Base-by-base conservation (phyloP, 139 green algal genomes). In the Chlorella sp. region DNA sequence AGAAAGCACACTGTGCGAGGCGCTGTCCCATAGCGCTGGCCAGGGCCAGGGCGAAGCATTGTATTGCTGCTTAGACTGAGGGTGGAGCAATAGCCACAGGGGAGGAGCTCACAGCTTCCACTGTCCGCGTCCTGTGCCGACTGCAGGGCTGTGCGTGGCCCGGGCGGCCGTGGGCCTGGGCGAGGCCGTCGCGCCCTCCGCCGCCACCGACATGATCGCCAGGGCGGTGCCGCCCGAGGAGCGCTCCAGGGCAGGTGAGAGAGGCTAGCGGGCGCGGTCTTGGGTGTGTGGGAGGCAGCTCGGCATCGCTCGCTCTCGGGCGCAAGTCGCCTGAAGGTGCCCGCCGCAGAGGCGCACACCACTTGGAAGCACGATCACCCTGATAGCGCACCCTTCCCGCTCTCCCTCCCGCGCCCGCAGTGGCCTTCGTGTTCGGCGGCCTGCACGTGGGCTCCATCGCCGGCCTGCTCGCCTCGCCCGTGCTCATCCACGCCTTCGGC, bases 131-230 rank as follows among this genome's bases (percentile, higher is more conserved):
- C 6, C n/a, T 2, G 34, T 17, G 20, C 59, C 33, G 4, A 36
- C 32, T 26, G 32, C 77, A 82, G 85, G 88, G n/a, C 82, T 97
- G 14, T 93, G 86, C 69, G 0, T 89, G 24, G 88, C 87, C 0
- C 81, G 94, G 3, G 87, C 91, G 22, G 59, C 89, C 4, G 92
- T 98, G 10, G 95, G 94, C 5, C 80, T 99, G 10, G 94, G 95
- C 17, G 91, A 98, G 84, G 94, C 91, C 23, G 82, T 98, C 23
- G 85, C 90, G 23, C 95, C 95, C 1, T 82, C 89, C 1, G 82
- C 93, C 17, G 91, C 88, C 24, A 96, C 88, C 6, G 94, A 99
- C 80, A 88, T 99, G 33, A 82, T 98, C 31, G 90, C 93, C 0
- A 88, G 86, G 24, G 73, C 74, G 6, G 83, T 97, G 5, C 85